These are phyloP conservation scores for Calendula officinalis DNA, from an alignment of 129 eudicot genomes.

Conservation along the genomic window DNA sequence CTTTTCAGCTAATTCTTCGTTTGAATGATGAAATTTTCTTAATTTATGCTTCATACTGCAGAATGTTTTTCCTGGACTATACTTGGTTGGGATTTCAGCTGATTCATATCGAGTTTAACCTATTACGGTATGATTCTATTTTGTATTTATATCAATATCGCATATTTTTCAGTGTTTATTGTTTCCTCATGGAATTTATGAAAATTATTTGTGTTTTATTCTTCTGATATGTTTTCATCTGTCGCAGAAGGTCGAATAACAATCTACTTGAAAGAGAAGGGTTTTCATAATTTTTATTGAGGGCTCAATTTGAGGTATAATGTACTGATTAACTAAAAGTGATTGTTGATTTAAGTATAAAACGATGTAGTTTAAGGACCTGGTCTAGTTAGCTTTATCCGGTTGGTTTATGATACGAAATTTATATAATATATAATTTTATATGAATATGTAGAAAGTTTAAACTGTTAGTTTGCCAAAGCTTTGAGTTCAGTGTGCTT, in stretches of 20 bases:
- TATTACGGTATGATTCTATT: neutral
- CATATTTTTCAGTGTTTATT: neutral
- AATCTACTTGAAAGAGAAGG: neutral
- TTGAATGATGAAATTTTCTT: no score
- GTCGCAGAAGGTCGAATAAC: conserved; percentile 25
- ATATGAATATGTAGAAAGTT: conserved; percentile 23
- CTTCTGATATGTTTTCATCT: neutral
- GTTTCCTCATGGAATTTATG: neutral
- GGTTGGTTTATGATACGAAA: conserved; percentile 7
- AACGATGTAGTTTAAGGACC: neutral
- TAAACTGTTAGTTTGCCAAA: conserved; percentile 1
- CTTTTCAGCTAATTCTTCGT: no score
- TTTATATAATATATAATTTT: conserved; percentile 3
- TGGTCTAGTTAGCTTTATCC: conserved; percentile 8
- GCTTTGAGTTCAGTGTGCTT: neutral
- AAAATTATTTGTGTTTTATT: neutral
- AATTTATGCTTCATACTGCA: conserved; percentile 25
- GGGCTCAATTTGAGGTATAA: conserved; percentile 21
- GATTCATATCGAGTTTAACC: conserved; percentile 48
- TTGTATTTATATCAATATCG: neutral
- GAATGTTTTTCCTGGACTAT: conserved; percentile 57
- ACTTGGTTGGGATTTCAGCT: conserved; percentile 51
- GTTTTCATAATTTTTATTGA: conserved; percentile 4
- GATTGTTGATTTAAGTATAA: conserved; percentile 10
- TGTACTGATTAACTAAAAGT: conserved; percentile 1